Evolutionary conservation across 805 yeast species (phyloP).

Genomic region (Candida insectalens): DNA sequence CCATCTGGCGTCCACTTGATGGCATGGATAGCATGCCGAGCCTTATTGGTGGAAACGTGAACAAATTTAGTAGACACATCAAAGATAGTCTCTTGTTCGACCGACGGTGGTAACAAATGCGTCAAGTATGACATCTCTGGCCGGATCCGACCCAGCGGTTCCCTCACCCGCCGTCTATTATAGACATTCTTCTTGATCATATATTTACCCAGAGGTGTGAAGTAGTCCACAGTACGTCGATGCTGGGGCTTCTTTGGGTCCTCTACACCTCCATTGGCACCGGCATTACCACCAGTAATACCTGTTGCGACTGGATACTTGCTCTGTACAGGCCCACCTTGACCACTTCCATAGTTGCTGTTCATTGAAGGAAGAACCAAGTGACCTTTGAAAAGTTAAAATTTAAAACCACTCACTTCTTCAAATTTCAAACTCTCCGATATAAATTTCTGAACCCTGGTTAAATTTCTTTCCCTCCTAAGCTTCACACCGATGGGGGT

Average conservation of each 20-base stretch:
- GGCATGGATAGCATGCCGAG: slow-evolving; percentile 81
- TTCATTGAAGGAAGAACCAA: too few relatives aligned
- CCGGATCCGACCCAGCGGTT: slow-evolving; percentile 41
- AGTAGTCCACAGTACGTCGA: slow-evolving; percentile 71
- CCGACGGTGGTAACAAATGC: slow-evolving; percentile 56
- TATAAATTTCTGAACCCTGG: too few relatives aligned
- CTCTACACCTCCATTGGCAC: neutral
- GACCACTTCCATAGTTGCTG: too few relatives aligned
- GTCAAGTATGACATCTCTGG: slow-evolving; percentile 63
- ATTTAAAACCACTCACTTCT: too few relatives aligned
- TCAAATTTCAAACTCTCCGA: too few relatives aligned
- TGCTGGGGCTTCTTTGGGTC: slow-evolving; percentile 20
- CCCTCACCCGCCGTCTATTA: slow-evolving; percentile 25
- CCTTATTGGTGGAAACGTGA: slow-evolving; percentile 84
- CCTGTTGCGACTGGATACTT: too few relatives aligned
- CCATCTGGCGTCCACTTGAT: slow-evolving; percentile 98
- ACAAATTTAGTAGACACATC: slow-evolving; percentile 76
- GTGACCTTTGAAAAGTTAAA: too few relatives aligned
- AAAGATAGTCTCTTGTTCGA: slow-evolving; percentile 36
- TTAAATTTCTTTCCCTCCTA: too few relatives aligned
- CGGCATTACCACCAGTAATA: neutral
- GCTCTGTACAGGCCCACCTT: too few relatives aligned
- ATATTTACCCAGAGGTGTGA: slow-evolving; percentile 64
- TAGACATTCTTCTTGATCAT: slow-evolving; percentile 36
- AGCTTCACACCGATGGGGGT: too few relatives aligned